A percentile compares a stretch with the other conserved stretches of the same genome.
Conservation (phyloP, 202 grass and related monocot genomes). For the Schoenoplectus tabernaemontani region DNA sequence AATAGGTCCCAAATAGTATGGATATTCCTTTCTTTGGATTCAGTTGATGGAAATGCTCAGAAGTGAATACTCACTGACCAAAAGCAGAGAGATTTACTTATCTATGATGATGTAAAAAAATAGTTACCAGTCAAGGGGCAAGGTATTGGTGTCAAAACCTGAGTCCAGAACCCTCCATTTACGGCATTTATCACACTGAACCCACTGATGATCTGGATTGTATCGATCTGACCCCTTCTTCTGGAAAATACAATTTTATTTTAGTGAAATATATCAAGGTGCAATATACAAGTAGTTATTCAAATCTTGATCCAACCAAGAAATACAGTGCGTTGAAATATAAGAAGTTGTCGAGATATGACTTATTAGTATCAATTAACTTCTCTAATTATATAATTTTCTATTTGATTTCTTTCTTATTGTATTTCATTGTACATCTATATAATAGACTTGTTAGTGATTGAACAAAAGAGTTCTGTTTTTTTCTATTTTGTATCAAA, state of each 20-base stretch:
- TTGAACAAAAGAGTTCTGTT: no score
- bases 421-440: no score
- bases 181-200: constrained; percentile 70
- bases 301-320: not conserved
- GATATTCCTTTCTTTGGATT: not conserved
- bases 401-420: no score
- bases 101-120: constrained; percentile 1
- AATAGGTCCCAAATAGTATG: not conserved
- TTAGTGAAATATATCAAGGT: not conserved
- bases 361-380: no score
- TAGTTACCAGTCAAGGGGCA: constrained; percentile 54
- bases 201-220: constrained; percentile 75
- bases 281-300: not conserved
- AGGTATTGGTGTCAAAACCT: constrained; percentile 33
- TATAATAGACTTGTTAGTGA: no score
- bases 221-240: constrained; percentile 33
- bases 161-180: constrained; percentile 74
- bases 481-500: no score
- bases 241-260: constrained; percentile 30
- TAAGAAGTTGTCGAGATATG: no score
- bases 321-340: not conserved
- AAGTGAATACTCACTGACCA: not conserved
- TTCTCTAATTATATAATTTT: no score
- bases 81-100: not conserved
- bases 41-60: not conserved